Evolutionary conservation across 2,329 filamentous ascomycete genomes (phyloP).

Genomic region (Colletotrichum sp.): DNA sequence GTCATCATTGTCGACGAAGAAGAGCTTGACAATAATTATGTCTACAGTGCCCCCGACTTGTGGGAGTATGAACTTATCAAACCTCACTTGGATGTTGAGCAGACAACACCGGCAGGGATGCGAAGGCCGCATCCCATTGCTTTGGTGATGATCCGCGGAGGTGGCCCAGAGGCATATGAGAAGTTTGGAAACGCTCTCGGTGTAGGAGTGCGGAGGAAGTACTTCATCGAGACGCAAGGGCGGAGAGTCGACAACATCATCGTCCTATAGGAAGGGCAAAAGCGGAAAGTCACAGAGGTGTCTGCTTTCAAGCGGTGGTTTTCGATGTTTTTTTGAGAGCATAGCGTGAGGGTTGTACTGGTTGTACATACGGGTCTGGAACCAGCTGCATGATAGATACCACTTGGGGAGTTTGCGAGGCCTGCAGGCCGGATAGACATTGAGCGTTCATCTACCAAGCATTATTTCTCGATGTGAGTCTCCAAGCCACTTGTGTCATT

Average conservation of each 20-base stretch:
- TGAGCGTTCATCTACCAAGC: background rate
- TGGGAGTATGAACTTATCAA: constrained; percentile 41
- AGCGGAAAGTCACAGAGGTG: background rate
- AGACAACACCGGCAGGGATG: constrained; percentile 73
- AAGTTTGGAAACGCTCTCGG: constrained; percentile 67
- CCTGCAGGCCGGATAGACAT: background rate
- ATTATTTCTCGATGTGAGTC: background rate
- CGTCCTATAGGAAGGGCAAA: constrained; percentile 44
- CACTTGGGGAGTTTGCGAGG: constrained; percentile 6
- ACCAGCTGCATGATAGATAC: constrained; percentile 19
- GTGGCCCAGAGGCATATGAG: constrained; percentile 61
- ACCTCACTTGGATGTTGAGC: constrained; percentile 78
- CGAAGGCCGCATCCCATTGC: constrained; percentile 75
- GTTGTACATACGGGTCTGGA: constrained; percentile 13
- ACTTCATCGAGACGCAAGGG: constrained; percentile 82
- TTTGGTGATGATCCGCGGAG: constrained; percentile 83
- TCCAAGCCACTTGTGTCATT: background rate
- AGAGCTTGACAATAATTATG: constrained; percentile 31
- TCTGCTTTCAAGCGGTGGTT: background rate
- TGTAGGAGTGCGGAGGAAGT: constrained; percentile 78
- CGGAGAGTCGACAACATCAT: constrained; percentile 79
- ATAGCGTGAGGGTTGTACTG: constrained; percentile 13
- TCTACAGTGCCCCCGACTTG: constrained; percentile 22
- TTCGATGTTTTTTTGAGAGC: background rate
- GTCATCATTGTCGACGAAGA: constrained; percentile 72